phyloP scores from a whole-genome alignment of 2,329 filamentous ascomycete genomes.

The Hymenoscyphus repandus region DNA sequence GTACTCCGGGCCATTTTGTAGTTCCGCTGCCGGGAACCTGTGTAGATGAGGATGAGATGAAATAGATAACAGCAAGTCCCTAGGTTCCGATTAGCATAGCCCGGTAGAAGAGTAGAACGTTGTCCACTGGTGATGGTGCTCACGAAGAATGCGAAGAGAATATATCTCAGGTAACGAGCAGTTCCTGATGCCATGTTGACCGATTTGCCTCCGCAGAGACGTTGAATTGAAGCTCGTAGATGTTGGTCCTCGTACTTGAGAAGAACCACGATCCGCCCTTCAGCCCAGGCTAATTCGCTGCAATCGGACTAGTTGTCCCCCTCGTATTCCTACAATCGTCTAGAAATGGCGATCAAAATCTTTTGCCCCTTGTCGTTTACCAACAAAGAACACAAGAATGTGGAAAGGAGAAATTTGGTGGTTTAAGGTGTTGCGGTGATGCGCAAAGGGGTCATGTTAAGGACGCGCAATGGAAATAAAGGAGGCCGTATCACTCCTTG shows the following conservation, averaged over 20 bases:
- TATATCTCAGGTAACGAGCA: slow-evolving; percentile 67
- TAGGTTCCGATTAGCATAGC: slow-evolving; percentile 26
- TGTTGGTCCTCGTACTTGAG: not conserved
- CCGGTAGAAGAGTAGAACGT: not conserved
- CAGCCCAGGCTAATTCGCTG: too few relatives aligned
- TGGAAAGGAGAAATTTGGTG: slow-evolving; percentile 41
- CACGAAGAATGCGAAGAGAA: slow-evolving; percentile 82
- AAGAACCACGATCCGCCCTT: not conserved
- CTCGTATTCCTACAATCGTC: too few relatives aligned
- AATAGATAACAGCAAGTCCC: slow-evolving; percentile 72
- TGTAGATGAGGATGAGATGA: slow-evolving; percentile 62
- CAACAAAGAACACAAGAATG: too few relatives aligned
- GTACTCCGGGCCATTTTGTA: slow-evolving; percentile 18
- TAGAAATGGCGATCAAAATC: not conserved
- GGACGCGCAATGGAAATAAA: slow-evolving; percentile 22
- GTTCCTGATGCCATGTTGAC: slow-evolving; percentile 30
- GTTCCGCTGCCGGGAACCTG: slow-evolving; percentile 32
- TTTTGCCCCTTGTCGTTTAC: slow-evolving; percentile 22
- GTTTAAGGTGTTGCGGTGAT: too few relatives aligned
- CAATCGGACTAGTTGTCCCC: too few relatives aligned
- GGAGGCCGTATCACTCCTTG: too few relatives aligned
- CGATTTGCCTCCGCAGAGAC: not conserved
- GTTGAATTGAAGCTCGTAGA: not conserved
- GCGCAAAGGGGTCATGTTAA: slow-evolving; percentile 29
- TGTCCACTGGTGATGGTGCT: slow-evolving; percentile 31